Evolutionary conservation across 345 rosid genomes (phyloP).

Genomic region (Nasturtium officinale): DNA sequence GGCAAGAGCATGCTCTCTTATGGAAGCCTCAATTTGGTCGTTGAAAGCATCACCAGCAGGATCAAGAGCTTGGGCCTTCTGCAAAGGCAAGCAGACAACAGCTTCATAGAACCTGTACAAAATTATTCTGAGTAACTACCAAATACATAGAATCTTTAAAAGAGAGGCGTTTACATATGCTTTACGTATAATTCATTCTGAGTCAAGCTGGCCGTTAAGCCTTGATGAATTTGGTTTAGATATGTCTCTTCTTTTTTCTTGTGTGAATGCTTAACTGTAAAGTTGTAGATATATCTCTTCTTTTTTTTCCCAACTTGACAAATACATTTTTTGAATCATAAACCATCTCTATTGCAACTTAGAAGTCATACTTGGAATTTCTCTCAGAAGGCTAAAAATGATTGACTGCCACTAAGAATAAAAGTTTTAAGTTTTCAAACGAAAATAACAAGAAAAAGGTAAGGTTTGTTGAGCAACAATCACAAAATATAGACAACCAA

Average conservation of each 20-base stretch:
- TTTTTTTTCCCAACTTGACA: neutral
- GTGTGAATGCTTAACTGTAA: conserved; percentile 16
- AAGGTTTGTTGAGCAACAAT: neutral
- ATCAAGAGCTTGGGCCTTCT: conserved; percentile 90
- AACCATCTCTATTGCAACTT: conserved; percentile 1
- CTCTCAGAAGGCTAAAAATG: conserved; percentile 8
- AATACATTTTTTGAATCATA: neutral
- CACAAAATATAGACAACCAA: conserved; percentile 20
- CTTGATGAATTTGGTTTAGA: neutral
- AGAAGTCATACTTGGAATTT: neutral
- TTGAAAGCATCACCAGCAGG: conserved; percentile 92
- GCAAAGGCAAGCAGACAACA: conserved; percentile 88
- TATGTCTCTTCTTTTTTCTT: neutral
- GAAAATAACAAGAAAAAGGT: conserved; percentile 5
- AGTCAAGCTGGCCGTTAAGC: conserved; percentile 1
- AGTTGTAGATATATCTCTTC: neutral
- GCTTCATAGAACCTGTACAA: conserved; percentile 95
- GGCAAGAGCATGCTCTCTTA: conserved; percentile 71
- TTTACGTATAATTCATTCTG: conserved; percentile 1
- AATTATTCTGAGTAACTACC: conserved; percentile 6
- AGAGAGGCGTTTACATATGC: conserved; percentile 11
- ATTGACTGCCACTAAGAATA: conserved; percentile 15
- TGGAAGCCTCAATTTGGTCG: conserved; percentile 81
- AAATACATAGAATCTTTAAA: conserved; percentile 12
- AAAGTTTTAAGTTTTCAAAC: conserved; percentile 24